These are phyloP conservation scores for Multifurca ochricompacta DNA, from an alignment of 768 basidiomycete genomes.

Conservation along the genomic window DNA sequence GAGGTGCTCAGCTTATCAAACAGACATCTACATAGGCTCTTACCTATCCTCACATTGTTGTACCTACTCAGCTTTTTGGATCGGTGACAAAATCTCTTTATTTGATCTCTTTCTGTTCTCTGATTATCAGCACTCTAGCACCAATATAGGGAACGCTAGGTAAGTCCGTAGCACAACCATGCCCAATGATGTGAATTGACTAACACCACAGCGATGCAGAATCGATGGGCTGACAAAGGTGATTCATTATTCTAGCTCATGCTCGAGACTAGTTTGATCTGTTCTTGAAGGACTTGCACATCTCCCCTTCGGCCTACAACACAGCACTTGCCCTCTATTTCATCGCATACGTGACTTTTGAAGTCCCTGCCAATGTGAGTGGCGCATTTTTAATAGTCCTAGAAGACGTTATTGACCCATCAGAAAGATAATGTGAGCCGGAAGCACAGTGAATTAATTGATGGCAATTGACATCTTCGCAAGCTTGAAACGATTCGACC, in stretches of 20 bases:
- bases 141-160: conserved; percentile 37
- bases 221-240: conserved; percentile 39
- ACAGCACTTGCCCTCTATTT: conserved; percentile 54
- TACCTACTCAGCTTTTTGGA: conserved; percentile 38
- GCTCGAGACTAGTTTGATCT: neutral
- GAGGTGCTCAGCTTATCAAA: too few relatives aligned
- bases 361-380: conserved; percentile 51
- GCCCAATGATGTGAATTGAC: neutral
- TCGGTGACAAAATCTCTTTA: conserved; percentile 23
- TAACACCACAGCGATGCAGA: conserved; percentile 25
- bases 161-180: conserved; percentile 11
- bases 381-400: neutral
- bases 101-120: neutral
- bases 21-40: conserved; percentile 23
- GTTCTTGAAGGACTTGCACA: conserved; percentile 39
- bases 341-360: conserved; percentile 52
- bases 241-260: neutral
- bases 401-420: neutral
- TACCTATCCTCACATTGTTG: conserved; percentile 35
- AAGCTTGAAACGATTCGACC: conserved; percentile 52
- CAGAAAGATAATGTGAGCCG: conserved; percentile 36
- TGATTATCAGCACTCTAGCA: conserved; percentile 6
- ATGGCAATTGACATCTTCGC: neutral
- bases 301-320: conserved; percentile 46
- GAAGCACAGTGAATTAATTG: neutral